These are phyloP conservation scores for Moesziomyces globuligerus DNA, from an alignment of 1,284 basidiomycete species.

Conservation along the genomic window DNA sequence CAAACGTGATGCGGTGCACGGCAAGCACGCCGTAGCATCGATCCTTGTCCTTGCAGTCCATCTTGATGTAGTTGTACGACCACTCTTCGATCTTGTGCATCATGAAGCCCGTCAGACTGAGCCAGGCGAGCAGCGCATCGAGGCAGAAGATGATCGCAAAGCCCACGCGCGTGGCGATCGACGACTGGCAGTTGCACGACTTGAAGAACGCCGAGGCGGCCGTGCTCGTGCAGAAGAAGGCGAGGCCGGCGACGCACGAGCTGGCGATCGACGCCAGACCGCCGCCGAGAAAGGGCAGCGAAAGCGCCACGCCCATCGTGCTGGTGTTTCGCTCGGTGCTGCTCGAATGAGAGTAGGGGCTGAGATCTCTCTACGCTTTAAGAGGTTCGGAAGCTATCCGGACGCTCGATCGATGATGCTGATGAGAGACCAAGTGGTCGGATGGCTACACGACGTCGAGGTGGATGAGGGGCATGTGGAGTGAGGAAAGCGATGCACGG, in stretches of 20 bases:
- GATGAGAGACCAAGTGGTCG: too few relatives aligned
- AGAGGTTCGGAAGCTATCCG: too few relatives aligned
- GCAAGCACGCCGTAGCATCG: slow-evolving; percentile 93
- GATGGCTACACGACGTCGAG: too few relatives aligned
- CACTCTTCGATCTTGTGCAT: slow-evolving; percentile 89
- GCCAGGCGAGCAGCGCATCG: slow-evolving; percentile 95
- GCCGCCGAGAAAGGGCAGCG: slow-evolving; percentile 86
- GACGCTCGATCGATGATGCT: too few relatives aligned
- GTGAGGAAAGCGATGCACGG: too few relatives aligned
- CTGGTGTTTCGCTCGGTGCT: too few relatives aligned
- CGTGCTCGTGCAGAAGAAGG: slow-evolving; percentile 75
- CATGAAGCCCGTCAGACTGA: slow-evolving; percentile 89
- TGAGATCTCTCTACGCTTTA: too few relatives aligned
- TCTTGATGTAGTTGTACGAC: slow-evolving; percentile 97
- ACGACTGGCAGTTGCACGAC: slow-evolving; percentile 98
- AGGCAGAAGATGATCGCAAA: slow-evolving; percentile 95
- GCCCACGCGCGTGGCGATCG: slow-evolving; percentile 95
- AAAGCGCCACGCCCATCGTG: slow-evolving; percentile 83
- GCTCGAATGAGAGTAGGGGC: too few relatives aligned
- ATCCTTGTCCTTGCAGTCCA: slow-evolving; percentile 90
- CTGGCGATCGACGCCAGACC: slow-evolving; percentile 73
- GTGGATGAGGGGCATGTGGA: too few relatives aligned
- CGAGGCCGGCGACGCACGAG: slow-evolving; percentile 65
- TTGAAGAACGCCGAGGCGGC: slow-evolving; percentile 97
- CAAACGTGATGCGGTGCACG: slow-evolving; percentile 98